phyloP scores from a whole-genome alignment of 2,329 filamentous ascomycete genomes.

The Aspergillus melleus region DNA sequence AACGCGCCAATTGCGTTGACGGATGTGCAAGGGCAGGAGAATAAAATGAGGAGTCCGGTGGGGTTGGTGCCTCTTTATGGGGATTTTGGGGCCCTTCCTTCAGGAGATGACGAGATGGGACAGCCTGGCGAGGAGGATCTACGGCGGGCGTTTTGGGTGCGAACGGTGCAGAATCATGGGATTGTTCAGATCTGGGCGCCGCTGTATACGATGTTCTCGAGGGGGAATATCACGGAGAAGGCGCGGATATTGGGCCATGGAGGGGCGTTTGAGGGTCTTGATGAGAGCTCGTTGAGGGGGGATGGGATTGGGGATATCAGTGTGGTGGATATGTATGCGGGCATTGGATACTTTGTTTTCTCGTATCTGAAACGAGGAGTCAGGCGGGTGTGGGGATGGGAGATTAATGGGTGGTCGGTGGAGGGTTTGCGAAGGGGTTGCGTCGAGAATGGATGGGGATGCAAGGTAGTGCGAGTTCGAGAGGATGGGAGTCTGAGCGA shows the following conservation, averaged over 20 bases:
- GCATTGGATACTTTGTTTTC: conserved; percentile 93
- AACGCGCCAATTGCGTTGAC: conserved; percentile 56
- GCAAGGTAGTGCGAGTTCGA: conserved; percentile 52
- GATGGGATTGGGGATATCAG: conserved; percentile 31
- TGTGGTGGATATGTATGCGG: conserved; percentile 80
- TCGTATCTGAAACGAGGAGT: conserved; percentile 73
- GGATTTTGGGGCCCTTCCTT: conserved; percentile 63
- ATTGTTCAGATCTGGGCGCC: conserved; percentile 86
- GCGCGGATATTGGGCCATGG: conserved; percentile 63
- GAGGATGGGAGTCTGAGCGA: conserved; percentile 36
- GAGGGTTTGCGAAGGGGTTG: conserved; percentile 80
- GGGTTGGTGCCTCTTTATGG: conserved; percentile 71
- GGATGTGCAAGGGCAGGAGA: conserved; percentile 50
- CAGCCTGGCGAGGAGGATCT: conserved; percentile 57
- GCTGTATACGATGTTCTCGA: conserved; percentile 88
- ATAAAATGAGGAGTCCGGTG: conserved; percentile 71
- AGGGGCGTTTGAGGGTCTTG: conserved; percentile 34
- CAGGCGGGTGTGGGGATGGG: conserved; percentile 75
- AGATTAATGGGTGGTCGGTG: conserved; percentile 84
- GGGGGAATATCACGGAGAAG: conserved; percentile 89
- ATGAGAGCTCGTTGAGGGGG: conserved; percentile 24
- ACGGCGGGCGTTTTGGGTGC: conserved; percentile 71
- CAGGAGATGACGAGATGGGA: conserved; percentile 16
- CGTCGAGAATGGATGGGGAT: conserved; percentile 64
- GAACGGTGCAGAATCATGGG: conserved; percentile 71